Evolutionary conservation across 2,329 filamentous ascomycete species (phyloP), one percentile per base, ranked within the genome.

Genomic region (Cryphonectria japonica): DNA sequence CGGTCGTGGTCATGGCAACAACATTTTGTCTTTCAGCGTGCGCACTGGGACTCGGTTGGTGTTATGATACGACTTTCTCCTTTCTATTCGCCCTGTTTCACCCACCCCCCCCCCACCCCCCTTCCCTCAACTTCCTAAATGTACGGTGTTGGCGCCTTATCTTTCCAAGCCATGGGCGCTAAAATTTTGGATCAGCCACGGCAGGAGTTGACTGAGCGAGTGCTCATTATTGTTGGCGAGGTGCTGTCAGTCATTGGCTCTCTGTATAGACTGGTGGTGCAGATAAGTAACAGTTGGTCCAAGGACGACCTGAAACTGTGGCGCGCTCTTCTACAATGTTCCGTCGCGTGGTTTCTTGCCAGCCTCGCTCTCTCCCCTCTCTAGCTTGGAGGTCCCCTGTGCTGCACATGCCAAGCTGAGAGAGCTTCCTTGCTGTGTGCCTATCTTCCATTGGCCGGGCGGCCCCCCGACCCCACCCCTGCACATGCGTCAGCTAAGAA

Each of bases 381-480:
- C n/a, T 2, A 14, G 52, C 52, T 57, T 32, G 52, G 61, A 41
- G 39, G 39, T 63, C 13, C 39, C 61, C 61, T 63, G 61, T 26
- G 43, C 61, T n/a, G 59, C 59, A 62, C 59, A 37, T 62, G 59
- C 59, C 59, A 62, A 62, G 59, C 59, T 39, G 59, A 62, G 22
- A 59, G 59, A n/a, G 22, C 37, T 41, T 41, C 37, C 37, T 16
- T n/a, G 37, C 37, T 22, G 22, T 14, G 43, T 41, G 32, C 34
- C 37, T 26, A 37, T 39, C 37, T 43, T 3, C 16, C 2, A 63
- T 41, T 39, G 61, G 37, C 22, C 2, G 29, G 61, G 8, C 4
- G 5, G 6, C 19, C 43, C 43, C 43, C 43, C 43, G 19, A 19
- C 43, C 43, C 61, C 37, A 37, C 6, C 32, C 60, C 60, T 63